phyloP scores from a whole-genome alignment of 768 basidiomycete species.

The Phlebiopsis gigantea region DNA sequence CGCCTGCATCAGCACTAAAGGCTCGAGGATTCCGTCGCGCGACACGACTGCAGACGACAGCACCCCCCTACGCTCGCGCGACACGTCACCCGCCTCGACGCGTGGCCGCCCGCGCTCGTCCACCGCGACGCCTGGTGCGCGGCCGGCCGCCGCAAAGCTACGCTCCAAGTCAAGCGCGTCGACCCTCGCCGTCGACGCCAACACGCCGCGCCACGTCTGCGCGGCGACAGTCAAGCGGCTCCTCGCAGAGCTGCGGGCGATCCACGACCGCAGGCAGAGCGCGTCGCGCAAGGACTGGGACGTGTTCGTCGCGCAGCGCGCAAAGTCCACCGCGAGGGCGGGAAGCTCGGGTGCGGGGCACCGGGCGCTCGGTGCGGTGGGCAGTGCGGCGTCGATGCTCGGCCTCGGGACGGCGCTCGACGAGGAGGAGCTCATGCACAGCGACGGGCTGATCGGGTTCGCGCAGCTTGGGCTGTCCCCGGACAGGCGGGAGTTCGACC shows the following conservation, averaged over 20 bases:
- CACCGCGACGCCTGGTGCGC: slow-evolving; percentile 6
- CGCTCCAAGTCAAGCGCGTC: slow-evolving; percentile 32
- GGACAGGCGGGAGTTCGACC: slow-evolving; percentile 67
- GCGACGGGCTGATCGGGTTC: slow-evolving; percentile 84
- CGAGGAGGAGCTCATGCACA: slow-evolving; percentile 74
- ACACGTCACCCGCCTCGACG: slow-evolving; percentile 44
- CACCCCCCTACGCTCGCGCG: slow-evolving; percentile 23
- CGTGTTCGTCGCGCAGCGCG: slow-evolving; percentile 70
- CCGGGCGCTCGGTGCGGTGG: slow-evolving; percentile 10
- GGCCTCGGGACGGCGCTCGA: slow-evolving; percentile 60
- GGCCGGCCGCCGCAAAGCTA: slow-evolving; percentile 10
- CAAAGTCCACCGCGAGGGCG: slow-evolving; percentile 35
- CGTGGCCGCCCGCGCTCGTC: slow-evolving; percentile 42
- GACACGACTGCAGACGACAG: slow-evolving; percentile 18
- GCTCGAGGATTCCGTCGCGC: slow-evolving; percentile 19
- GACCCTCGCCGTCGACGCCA: slow-evolving; percentile 53
- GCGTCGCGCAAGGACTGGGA: slow-evolving; percentile 81
- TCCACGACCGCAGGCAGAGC: slow-evolving; percentile 77
- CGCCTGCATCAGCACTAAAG: slow-evolving; percentile 16
- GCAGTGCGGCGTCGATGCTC: slow-evolving; percentile 58
- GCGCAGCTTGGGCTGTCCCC: slow-evolving; percentile 80
- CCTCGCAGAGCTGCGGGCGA: slow-evolving; percentile 68
- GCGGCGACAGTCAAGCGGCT: slow-evolving; percentile 68
- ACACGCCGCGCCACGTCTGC: slow-evolving; percentile 72
- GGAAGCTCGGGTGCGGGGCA: slow-evolving; percentile 16